Base-by-base conservation (phyloP, 2,329 filamentous ascomycete species). In the Cordyceps cateniannulata region DNA sequence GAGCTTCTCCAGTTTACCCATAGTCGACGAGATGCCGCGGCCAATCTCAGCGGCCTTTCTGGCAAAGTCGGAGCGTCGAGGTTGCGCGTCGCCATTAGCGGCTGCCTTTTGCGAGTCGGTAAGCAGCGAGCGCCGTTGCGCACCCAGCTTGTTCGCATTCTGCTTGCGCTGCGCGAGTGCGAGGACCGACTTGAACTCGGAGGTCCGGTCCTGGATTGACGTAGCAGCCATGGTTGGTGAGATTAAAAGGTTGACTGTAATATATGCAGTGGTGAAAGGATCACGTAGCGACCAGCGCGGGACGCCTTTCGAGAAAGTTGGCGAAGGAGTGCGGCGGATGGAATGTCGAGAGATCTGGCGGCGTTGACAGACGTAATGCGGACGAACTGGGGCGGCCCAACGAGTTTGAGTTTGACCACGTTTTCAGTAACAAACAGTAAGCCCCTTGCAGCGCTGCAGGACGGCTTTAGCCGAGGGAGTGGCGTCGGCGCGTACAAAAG, bases 131-230 rank as follows among this genome's bases (percentile, higher is more conserved):
- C 92, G 88, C 67, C 90, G 85, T 75, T 96, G 90, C 35, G 89
- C 82, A 68, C 90, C 85, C 56, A 88, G 81, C 77, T 96, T 96
- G 63, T 85, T 85, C 12, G 87, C 83, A 35, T 87, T 86, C 69
- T 95, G 86, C 65, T 87, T 85, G 71, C 88, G 89, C 76, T 96
- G 91, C 56, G 91, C 90, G 72, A 96, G 91, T 50, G 85, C 81
- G 64, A 98, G 85, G 70, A 98, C 96, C 65, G 92, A 90, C 73
- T 88, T 89, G 82, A 99, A 99, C 81, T 99, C 95, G 71, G 86
- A 84, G 62, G 95, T 99, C 71, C 95, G 91, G 79, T 99, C 95
- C 80, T 99, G 95, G 74, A 98, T 96, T 56, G 92, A 93, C 63
- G 81, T 73, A 71, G 85, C 81, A 61, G 84, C 84, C 85, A 88